Conservation (phyloP, 2,329 filamentous ascomycete genomes). For the Microcera coccophila region DNA sequence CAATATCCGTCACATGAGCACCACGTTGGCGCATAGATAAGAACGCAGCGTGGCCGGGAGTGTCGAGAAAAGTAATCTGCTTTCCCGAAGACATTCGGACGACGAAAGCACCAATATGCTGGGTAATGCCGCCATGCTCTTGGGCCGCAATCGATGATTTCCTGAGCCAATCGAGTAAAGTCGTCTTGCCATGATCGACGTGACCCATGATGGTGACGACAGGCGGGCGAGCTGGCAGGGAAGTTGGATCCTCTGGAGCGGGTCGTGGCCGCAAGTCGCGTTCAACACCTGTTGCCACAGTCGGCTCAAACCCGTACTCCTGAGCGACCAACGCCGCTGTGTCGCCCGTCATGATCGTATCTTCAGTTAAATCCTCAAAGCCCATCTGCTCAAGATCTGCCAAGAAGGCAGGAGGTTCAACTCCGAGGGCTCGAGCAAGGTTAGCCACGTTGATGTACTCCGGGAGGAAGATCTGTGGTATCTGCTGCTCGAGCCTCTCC, state of each 20-base stretch:
- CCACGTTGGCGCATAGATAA: conserved; percentile 93
- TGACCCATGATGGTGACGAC: conserved; percentile 99
- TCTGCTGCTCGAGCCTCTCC: conserved; percentile 39
- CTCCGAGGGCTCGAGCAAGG: conserved; percentile 69
- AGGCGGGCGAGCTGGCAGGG: conserved; percentile 72
- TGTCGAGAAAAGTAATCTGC: conserved; percentile 93
- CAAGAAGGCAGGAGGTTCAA: conserved; percentile 69
- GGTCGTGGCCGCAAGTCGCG: conserved; percentile 71
- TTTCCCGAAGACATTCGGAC: conserved; percentile 83
- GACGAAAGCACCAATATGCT: conserved; percentile 96
- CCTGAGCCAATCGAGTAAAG: conserved; percentile 86
- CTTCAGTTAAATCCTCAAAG: conserved; percentile 77
- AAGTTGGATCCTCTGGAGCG: conserved; percentile 61
- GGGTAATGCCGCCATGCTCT: conserved; percentile 95
- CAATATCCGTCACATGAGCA: conserved; percentile 93
- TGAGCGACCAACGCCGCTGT: conserved; percentile 85
- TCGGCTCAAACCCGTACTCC: conserved; percentile 89
- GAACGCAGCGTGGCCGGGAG: conserved; percentile 93
- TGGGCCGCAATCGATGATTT: conserved; percentile 87
- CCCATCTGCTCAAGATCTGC: conserved; percentile 76
- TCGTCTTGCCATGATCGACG: conserved; percentile 98
- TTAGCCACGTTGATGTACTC: conserved; percentile 89
- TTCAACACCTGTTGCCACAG: conserved; percentile 61
- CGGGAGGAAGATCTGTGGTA: conserved; percentile 68
- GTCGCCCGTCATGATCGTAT: conserved; percentile 86